Conservation (phyloP, 495 filamentous ascomycete genomes). For the Rostrohypoxylon terebratum region DNA sequence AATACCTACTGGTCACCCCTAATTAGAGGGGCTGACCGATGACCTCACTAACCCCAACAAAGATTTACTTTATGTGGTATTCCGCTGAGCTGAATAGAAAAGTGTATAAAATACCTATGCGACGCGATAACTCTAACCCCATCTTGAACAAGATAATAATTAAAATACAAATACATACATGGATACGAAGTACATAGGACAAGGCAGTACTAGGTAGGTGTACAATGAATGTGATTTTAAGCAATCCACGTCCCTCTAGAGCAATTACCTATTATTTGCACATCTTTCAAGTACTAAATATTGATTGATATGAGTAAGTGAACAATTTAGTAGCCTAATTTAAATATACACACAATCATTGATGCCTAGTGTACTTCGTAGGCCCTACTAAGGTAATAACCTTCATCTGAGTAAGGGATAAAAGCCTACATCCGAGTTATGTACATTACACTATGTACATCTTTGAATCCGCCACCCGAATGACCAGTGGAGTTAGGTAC, state of each 20-base stretch:
- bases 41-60: slow-evolving; percentile 40
- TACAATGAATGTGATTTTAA: background rate
- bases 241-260: background rate
- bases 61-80: slow-evolving; percentile 2
- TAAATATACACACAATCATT: background rate
- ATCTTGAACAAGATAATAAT: background rate
- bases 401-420: background rate
- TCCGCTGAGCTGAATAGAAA: slow-evolving; percentile 1
- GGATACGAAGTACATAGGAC: too few relatives aligned
- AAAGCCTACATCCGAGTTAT: background rate
- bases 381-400: too few relatives aligned
- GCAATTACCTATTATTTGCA: too few relatives aligned
- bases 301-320: background rate
- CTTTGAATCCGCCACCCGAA: background rate
- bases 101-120: background rate
- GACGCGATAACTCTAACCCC: background rate
- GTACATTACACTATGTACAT: background rate
- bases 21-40: slow-evolving; percentile 31
- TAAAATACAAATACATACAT: too few relatives aligned
- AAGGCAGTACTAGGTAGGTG: background rate
- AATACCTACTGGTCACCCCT: background rate
- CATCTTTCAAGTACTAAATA: background rate
- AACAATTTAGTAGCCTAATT: background rate
- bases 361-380: background rate
- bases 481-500: slow-evolving; percentile 11